Evolutionary conservation across 192 early-diverging fungal species (phyloP).

Genomic region (Jimgerdemannia lactiflua): DNA sequence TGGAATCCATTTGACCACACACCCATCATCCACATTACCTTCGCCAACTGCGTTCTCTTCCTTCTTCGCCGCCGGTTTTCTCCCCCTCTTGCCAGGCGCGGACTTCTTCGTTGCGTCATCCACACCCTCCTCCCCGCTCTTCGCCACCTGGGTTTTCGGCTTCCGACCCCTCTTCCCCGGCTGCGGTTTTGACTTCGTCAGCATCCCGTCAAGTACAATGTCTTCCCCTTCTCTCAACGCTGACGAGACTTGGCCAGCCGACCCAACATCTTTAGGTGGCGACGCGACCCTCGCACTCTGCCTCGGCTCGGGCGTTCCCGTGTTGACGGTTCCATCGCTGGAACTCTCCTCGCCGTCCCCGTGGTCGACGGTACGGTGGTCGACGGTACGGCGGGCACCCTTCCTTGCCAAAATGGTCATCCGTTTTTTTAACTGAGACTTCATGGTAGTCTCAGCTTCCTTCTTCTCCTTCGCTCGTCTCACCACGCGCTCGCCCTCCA

Average conservation of each 20-base stretch:
- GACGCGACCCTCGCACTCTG: too few species aligned
- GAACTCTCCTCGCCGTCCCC: not conserved
- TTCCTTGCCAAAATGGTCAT: too few species aligned
- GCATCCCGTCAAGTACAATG: not conserved
- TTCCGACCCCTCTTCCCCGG: not conserved
- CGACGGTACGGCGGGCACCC: not conserved
- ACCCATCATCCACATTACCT: too few species aligned
- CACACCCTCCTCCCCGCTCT: not conserved
- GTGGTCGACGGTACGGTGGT: not conserved
- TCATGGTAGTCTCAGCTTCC: not conserved
- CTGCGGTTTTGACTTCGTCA: not conserved
- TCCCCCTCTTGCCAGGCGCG: not conserved
- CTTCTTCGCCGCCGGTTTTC: not conserved
- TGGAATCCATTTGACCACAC: too few species aligned
- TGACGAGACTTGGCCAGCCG: not conserved
- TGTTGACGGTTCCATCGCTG: not conserved
- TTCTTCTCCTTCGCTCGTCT: not conserved
- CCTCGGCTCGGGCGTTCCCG: too few species aligned
- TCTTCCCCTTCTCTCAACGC: not conserved
- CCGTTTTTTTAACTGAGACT: too few species aligned
- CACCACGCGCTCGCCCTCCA: not conserved
- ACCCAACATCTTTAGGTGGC: too few species aligned
- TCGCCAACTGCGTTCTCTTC: not conserved
- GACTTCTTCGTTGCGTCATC: not conserved
- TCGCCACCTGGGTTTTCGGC: not conserved